Evolutionary conservation across 768 basidiomycete species (phyloP).

Genomic region (Trametes villosa): DNA sequence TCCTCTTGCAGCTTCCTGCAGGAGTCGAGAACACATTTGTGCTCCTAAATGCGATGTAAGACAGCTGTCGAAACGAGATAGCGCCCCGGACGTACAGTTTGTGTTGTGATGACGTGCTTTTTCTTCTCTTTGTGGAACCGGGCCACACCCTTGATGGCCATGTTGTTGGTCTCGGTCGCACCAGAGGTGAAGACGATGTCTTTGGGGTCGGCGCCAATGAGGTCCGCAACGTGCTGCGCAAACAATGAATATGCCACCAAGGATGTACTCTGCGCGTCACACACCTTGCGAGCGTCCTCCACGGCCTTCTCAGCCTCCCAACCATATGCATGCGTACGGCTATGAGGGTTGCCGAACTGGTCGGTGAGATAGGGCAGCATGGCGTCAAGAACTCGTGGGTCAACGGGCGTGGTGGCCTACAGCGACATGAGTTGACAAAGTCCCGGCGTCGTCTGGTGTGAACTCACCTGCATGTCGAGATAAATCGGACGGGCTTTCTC

Average conservation of each 20-base stretch:
- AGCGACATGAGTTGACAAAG: slow-evolving; percentile 6
- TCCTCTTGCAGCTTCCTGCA: slow-evolving; percentile 95
- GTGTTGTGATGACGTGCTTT: slow-evolving; percentile 91
- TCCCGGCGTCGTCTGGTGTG: neutral
- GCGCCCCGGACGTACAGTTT: slow-evolving; percentile 73
- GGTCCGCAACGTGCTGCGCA: slow-evolving; percentile 79
- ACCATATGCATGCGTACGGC: slow-evolving; percentile 97
- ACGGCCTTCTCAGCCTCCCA: slow-evolving; percentile 98
- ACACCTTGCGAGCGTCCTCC: slow-evolving; percentile 86
- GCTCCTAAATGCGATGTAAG: slow-evolving; percentile 60
- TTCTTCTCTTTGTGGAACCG: slow-evolving; percentile 95
- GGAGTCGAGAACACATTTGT: slow-evolving; percentile 98
- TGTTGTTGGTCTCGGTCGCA: slow-evolving; percentile 97
- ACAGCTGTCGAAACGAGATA: neutral
- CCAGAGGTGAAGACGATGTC: slow-evolving; percentile 98
- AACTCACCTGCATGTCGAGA: slow-evolving; percentile 91
- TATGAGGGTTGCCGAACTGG: slow-evolving; percentile 97
- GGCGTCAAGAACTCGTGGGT: slow-evolving; percentile 93
- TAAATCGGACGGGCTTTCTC: slow-evolving; percentile 89
- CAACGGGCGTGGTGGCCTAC: slow-evolving; percentile 96
- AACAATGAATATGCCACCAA: neutral
- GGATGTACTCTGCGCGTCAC: slow-evolving; percentile 1
- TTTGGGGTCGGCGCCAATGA: slow-evolving; percentile 94
- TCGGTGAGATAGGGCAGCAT: slow-evolving; percentile 97
- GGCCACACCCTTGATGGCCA: slow-evolving; percentile 96